Conservation (phyloP, 768 basidiomycete genomes). For the Tylopilus sp. region DNA sequence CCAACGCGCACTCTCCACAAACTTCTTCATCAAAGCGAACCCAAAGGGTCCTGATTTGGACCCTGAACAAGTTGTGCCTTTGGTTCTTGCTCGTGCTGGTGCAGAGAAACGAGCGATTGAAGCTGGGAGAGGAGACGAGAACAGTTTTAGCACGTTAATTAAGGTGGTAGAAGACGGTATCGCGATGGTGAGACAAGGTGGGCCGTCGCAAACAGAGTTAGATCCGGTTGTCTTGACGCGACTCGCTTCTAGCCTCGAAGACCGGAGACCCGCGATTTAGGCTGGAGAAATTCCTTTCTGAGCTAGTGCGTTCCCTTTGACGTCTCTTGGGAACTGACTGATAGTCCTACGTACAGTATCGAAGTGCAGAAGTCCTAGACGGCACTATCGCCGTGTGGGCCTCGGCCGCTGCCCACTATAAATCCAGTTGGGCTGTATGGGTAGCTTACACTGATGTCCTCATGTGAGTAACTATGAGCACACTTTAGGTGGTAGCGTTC, state of each 20-base stretch:
- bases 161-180: constrained; percentile 63
- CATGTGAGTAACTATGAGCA: constrained; percentile 45
- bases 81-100: constrained; percentile 62
- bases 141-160: constrained; percentile 50
- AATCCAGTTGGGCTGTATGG: constrained; percentile 75
- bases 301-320: constrained; percentile 52
- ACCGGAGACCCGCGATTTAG: constrained; percentile 73
- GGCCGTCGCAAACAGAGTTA: constrained; percentile 1
- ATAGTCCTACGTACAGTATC: constrained; percentile 39
- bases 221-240: not conserved
- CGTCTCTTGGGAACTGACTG: not conserved
- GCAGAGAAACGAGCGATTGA: constrained; percentile 58
- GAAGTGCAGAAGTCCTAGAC: constrained; percentile 44
- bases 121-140: constrained; percentile 46
- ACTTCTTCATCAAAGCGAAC: constrained; percentile 42
- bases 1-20: constrained; percentile 51
- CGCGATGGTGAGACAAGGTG: constrained; percentile 56
- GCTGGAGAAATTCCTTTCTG: constrained; percentile 79
- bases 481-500: not conserved
- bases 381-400: constrained; percentile 62
- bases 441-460: constrained; percentile 68
- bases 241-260: constrained; percentile 45
- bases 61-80: constrained; percentile 60
- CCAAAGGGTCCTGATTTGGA: constrained; percentile 35
- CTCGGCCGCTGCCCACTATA: constrained; percentile 60